Evolutionary conservation across 495 filamentous ascomycete genomes (phyloP).

Genomic region (Tuber microsphaerosporum): DNA sequence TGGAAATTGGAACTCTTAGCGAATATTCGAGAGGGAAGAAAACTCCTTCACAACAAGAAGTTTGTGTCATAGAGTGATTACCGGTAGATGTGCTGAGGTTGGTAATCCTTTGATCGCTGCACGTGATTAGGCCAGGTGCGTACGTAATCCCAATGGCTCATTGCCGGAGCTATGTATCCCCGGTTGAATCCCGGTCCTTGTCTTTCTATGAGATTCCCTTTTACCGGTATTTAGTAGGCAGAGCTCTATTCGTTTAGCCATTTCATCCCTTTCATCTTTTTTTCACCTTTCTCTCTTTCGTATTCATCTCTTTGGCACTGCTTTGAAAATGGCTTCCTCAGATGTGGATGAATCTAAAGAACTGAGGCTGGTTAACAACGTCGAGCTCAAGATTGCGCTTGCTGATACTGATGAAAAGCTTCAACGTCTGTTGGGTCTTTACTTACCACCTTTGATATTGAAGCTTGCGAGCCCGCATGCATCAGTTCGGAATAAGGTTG

Average conservation of each 20-base stretch:
- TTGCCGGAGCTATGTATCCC: background rate
- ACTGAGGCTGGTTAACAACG: constrained; percentile 77
- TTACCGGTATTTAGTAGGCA: background rate
- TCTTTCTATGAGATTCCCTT: background rate
- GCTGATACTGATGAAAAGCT: constrained; percentile 77
- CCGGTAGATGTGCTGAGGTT: background rate
- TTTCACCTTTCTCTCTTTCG: background rate
- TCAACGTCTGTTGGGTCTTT: constrained; percentile 64
- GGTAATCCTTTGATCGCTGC: background rate
- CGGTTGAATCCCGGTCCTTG: background rate
- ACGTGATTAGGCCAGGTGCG: background rate
- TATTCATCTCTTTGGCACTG: background rate
- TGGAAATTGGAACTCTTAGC: no score
- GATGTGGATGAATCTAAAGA: constrained; percentile 48
- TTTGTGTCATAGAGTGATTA: no score
- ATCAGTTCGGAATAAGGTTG: constrained; percentile 75
- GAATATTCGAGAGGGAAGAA: no score
- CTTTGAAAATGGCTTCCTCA: constrained; percentile 5
- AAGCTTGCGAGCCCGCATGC: constrained; percentile 75
- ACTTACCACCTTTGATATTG: constrained; percentile 71
- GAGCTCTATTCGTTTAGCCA: background rate
- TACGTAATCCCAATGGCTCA: background rate
- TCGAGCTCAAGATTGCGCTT: constrained; percentile 82
- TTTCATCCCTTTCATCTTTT: background rate
- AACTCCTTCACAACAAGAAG: no score